These are phyloP conservation scores for Didymellaceae sp. DNA, from an alignment of 2,329 filamentous ascomycete species.

Conservation along the genomic window DNA sequence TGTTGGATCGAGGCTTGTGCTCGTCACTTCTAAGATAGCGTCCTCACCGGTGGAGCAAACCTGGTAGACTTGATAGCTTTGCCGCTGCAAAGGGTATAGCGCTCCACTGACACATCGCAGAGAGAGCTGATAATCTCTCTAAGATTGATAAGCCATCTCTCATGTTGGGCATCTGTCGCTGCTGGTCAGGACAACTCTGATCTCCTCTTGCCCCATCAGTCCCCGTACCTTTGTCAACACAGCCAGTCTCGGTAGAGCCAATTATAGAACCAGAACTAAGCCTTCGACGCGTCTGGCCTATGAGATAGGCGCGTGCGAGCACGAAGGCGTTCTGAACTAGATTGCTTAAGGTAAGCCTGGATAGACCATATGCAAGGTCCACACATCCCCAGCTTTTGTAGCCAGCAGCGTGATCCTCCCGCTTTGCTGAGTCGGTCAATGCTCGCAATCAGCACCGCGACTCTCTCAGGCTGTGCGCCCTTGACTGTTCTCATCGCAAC, in stretches of 20 bases:
- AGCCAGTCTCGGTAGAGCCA: neutral
- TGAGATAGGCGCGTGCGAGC: conserved; percentile 17
- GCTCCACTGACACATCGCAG: neutral
- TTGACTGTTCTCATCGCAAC: neutral
- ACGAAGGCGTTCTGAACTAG: conserved; percentile 22
- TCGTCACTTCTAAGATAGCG: conserved; percentile 16
- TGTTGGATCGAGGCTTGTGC: conserved; percentile 19
- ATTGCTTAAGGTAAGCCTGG: conserved; percentile 16
- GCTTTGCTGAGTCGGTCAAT: too few species aligned
- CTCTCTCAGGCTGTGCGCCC: neutral
- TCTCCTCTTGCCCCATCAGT: neutral
- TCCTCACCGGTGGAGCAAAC: conserved; percentile 6
- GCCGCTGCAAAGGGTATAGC: conserved; percentile 11
- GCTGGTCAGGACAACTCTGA: neutral
- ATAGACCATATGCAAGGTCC: conserved; percentile 15
- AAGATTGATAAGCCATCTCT: neutral
- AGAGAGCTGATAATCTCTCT: neutral
- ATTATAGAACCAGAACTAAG: conserved; percentile 4
- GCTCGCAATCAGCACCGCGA: too few species aligned
- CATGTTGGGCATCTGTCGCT: neutral
- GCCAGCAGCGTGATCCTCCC: conserved; percentile 4
- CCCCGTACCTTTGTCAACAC: conserved; percentile 4
- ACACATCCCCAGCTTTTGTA: conserved; percentile 15
- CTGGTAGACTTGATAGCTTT: conserved; percentile 7
- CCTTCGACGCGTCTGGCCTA: conserved; percentile 20